These are phyloP conservation scores for Aegilops bicornis DNA, from an alignment of 176 grass and related monocot genomes.

Conservation along the genomic window DNA sequence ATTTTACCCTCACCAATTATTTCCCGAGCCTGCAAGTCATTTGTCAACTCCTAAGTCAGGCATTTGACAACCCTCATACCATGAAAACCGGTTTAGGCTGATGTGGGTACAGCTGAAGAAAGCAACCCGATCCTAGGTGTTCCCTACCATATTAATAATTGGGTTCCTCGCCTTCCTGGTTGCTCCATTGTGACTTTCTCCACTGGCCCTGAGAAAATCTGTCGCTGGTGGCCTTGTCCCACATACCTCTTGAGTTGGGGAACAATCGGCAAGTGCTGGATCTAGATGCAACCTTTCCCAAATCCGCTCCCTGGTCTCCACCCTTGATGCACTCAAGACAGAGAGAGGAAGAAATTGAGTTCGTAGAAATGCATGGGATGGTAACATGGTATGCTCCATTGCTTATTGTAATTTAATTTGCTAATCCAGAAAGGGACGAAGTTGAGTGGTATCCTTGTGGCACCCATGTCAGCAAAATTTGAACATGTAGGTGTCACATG, in stretches of 20 bases:
- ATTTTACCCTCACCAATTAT: not conserved
- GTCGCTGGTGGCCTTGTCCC: not conserved
- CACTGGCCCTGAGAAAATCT: too few species aligned
- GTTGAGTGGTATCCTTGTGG: not conserved
- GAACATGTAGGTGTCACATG: too few species aligned
- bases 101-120: not conserved
- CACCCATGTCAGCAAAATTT: too few species aligned
- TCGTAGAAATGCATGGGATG: not conserved
- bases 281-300: not conserved
- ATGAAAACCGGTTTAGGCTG: not conserved
- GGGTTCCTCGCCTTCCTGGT: too few species aligned
- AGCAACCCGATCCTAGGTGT: not conserved
- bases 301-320: not conserved
- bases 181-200: too few species aligned
- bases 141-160: not conserved
- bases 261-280: not conserved
- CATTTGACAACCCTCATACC: not conserved
- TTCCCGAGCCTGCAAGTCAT: not conserved
- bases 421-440: not conserved
- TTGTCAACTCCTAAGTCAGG: not conserved
- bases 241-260: not conserved
- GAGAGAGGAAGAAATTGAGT: not conserved
- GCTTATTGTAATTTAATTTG: not conserved
- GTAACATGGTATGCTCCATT: not conserved
- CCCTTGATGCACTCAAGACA: not conserved